A percentile compares a stretch with the other conserved stretches of the same genome.
Evolutionary conservation across 805 yeast species (phyloP).

Genomic region (Lipomyces starkeyi): DNA sequence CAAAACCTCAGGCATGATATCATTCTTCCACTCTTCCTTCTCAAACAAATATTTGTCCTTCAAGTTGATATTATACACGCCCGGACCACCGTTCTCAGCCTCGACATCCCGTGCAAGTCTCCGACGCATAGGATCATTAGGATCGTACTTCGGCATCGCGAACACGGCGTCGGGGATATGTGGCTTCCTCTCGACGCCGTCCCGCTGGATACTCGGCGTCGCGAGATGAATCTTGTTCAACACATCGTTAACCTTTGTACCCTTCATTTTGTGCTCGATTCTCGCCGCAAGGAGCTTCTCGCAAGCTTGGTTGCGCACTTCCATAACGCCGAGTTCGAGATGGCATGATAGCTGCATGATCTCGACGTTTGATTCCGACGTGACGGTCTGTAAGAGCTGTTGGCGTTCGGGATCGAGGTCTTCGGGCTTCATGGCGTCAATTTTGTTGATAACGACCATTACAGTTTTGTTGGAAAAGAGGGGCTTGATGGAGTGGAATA

Average conservation of each 20-base stretch:
- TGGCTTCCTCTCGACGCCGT: constrained; percentile 75
- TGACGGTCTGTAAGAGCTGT: constrained; percentile 68
- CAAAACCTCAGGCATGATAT: constrained; percentile 93
- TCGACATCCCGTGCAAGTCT: constrained; percentile 86
- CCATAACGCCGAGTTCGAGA: constrained; percentile 93
- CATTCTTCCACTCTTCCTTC: constrained; percentile 97
- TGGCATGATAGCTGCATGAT: constrained; percentile 92
- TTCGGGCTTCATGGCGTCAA: constrained; percentile 85
- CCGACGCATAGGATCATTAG: constrained; percentile 81
- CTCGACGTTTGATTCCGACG: constrained; percentile 71
- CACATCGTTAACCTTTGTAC: constrained; percentile 85
- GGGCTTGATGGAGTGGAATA: constrained; percentile 96
- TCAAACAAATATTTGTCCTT: constrained; percentile 91
- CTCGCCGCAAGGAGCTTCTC: constrained; percentile 94
- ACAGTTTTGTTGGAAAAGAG: constrained; percentile 96
- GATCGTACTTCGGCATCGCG: constrained; percentile 68
- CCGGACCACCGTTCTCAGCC: constrained; percentile 97
- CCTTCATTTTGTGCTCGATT: constrained; percentile 93
- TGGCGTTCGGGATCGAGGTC: constrained; percentile 81
- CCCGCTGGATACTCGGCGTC: constrained; percentile 78
- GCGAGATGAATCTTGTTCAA: constrained; percentile 96
- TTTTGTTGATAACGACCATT: constrained; percentile 92
- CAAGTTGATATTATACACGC: constrained; percentile 92
- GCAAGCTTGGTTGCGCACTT: constrained; percentile 95
- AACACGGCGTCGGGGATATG: constrained; percentile 80